Evolutionary conservation across 2,329 filamentous ascomycete genomes (phyloP).

Genomic region (Trichoderma sp.): DNA sequence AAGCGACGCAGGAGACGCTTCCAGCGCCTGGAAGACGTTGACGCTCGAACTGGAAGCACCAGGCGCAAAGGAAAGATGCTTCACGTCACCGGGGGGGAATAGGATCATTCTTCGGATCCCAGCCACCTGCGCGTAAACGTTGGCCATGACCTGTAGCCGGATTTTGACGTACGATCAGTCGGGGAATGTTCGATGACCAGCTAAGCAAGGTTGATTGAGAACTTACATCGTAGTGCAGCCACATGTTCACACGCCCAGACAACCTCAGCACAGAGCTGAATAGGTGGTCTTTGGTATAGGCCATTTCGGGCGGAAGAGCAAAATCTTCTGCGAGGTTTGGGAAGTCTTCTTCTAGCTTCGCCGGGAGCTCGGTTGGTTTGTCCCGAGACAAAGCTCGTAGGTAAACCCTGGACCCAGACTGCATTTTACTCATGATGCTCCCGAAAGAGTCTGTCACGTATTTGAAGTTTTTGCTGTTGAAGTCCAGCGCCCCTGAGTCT

Average conservation of each 20-base stretch:
- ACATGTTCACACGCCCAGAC: conserved; percentile 80
- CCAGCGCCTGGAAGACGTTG: conserved; percentile 64
- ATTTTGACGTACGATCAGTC: neutral
- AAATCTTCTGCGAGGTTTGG: conserved; percentile 71
- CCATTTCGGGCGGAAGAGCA: conserved; percentile 63
- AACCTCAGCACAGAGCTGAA: conserved; percentile 82
- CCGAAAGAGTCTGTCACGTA: conserved; percentile 71
- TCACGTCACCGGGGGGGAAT: conserved; percentile 77
- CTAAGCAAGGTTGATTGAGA: neutral
- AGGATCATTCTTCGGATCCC: conserved; percentile 74
- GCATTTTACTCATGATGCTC: conserved; percentile 64
- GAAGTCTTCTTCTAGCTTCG: conserved; percentile 72
- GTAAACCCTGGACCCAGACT: conserved; percentile 67
- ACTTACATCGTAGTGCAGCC: conserved; percentile 82
- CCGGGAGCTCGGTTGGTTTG: conserved; percentile 68
- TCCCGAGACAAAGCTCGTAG: conserved; percentile 74
- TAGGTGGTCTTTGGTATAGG: conserved; percentile 59
- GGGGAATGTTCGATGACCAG: neutral
- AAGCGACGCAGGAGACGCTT: conserved; percentile 44
- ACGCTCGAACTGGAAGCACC: conserved; percentile 80
- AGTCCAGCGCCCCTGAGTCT: conserved; percentile 68
- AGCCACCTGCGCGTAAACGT: conserved; percentile 77
- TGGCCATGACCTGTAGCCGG: conserved; percentile 71
- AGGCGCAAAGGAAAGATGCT: conserved; percentile 68
- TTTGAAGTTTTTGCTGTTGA: conserved; percentile 78